Percentiles rank a stretch among this genome's conserved stretches.
These are phyloP conservation scores for Cordyceps fumosorosea DNA, from an alignment of 2,329 filamentous ascomycete species.

Conservation along the genomic window DNA sequence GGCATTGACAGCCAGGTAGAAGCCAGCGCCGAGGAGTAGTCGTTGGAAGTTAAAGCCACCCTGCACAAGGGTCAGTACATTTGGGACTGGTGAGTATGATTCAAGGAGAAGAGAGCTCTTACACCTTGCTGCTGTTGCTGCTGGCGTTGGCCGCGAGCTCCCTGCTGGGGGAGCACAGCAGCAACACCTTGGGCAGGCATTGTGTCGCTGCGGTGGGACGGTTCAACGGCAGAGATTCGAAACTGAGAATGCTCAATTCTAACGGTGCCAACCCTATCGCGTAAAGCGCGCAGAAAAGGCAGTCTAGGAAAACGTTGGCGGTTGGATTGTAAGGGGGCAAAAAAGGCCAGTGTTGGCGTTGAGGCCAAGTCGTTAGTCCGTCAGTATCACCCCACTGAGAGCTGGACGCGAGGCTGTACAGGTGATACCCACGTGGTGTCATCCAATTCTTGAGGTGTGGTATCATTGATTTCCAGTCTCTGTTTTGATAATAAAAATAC, in stretches of 20 bases:
- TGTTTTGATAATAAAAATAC: too few species aligned
- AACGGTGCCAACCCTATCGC: neutral
- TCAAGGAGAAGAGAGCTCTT: neutral
- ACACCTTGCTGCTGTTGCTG: constrained; percentile 16
- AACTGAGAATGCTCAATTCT: neutral
- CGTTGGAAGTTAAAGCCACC: constrained; percentile 34
- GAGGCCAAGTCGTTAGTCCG: too few species aligned
- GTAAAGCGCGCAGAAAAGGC: too few species aligned
- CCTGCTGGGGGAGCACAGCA: constrained; percentile 12
- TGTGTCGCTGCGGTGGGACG: neutral
- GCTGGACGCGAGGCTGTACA: too few species aligned
- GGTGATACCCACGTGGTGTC: too few species aligned
- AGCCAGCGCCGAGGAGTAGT: constrained; percentile 44
- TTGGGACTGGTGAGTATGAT: neutral
- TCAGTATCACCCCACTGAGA: too few species aligned
- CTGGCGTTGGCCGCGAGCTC: constrained; percentile 9
- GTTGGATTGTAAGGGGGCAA: too few species aligned
- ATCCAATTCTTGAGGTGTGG: too few species aligned
- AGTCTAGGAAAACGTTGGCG: too few species aligned
- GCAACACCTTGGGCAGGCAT: constrained; percentile 11
- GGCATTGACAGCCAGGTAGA: constrained; percentile 55
- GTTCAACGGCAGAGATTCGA: neutral
- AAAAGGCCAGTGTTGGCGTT: too few species aligned
- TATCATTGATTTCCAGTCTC: too few species aligned
- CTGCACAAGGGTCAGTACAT: constrained; percentile 16